Percentiles rank a stretch among this genome's conserved stretches.
These are phyloP conservation scores for Secale cereale DNA, from an alignment of 176 grass and related monocot species.

Conservation along the genomic window DNA sequence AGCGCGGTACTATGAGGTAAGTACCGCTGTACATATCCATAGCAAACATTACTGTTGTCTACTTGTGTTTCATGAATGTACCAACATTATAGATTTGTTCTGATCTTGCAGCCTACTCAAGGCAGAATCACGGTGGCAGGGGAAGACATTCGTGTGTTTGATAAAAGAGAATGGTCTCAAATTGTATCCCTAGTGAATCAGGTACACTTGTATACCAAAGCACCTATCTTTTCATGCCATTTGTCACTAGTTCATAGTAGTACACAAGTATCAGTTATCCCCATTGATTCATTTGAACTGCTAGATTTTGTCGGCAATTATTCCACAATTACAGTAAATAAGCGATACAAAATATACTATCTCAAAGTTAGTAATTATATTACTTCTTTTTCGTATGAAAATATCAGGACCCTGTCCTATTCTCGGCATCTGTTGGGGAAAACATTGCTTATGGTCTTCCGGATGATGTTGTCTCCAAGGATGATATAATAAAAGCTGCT, in stretches of 20 bases:
- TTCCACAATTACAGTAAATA: background rate
- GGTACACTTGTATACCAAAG: conserved; percentile 38
- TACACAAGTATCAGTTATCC: conserved; percentile 17
- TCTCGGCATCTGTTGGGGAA: conserved; percentile 85
- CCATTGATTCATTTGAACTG: conserved; percentile 3
- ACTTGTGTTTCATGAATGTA: conserved; percentile 19
- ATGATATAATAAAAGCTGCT: conserved; percentile 95
- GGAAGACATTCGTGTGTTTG: conserved; percentile 93
- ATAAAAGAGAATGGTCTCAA: conserved; percentile 95
- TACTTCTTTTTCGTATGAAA: background rate
- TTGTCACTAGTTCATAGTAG: background rate
- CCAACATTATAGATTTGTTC: conserved; percentile 19
- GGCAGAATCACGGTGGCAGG: conserved; percentile 82
- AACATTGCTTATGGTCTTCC: conserved; percentile 98
- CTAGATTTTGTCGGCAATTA: background rate
- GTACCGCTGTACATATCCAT: background rate
- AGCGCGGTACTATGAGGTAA: conserved; percentile 93
- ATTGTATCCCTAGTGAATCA: conserved; percentile 92
- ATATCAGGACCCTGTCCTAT: conserved; percentile 82
- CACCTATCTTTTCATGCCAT: background rate
- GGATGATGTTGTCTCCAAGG: conserved; percentile 86
- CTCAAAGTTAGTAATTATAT: background rate
- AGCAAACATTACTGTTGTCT: conserved; percentile 2
- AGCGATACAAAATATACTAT: background rate
- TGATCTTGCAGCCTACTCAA: conserved; percentile 69